Evolutionary conservation across 2,329 filamentous ascomycete genomes (phyloP), one percentile per base, ranked within the genome.

Genomic region (Colletotrichum tropicicola): DNA sequence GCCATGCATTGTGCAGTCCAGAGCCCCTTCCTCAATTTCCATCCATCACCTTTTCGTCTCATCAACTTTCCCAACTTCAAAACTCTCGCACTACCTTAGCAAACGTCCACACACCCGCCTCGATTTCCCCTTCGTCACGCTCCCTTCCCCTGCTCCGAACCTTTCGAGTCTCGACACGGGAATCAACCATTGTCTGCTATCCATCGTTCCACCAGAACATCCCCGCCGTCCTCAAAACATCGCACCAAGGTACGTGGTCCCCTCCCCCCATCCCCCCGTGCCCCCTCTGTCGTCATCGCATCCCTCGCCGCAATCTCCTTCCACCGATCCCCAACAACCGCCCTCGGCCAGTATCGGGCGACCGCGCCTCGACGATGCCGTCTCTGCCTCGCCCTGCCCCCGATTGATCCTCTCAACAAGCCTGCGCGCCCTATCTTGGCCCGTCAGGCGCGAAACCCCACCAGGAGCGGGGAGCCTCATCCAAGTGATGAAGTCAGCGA

Each of bases 241-340:
- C 53, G 59, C 59, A 64, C 45, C 45, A 64, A 70, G 68, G 68
- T 70, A 68, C 57, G 68, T 69, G 57, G 67, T 66, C 59, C 59
- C 58, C 51, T 58, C 59, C 59, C 64, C 59, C 48, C 17, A 39
- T 41, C 27, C 67, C 73, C 72, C 72, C 71, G 70, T 71, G 68
- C 71, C 70, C 73, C 74, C 75, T 74, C 77, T 78, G 75, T 79
- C 78, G 77, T 79, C 78, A 80, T 80, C 76, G 71, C 72, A 72
- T 70, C 69, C 71, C 72, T 68, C 70, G 63, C 63, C 59, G 63
- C 53, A 64, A 52, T 61, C 49, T 61, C 57, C 52, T 59, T 59
- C 58, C 47, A 57, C 59, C 43, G 52, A 58, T 57, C 23, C 62
- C 45, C 59, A 64, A 64, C 59, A 66, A 57, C 59, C 63, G 52